A percentile compares a stretch with the other conserved stretches of the same genome.
These are phyloP conservation scores for Trichopus zeylanicus DNA, from an alignment of 116 monocot genomes.

Conservation along the genomic window DNA sequence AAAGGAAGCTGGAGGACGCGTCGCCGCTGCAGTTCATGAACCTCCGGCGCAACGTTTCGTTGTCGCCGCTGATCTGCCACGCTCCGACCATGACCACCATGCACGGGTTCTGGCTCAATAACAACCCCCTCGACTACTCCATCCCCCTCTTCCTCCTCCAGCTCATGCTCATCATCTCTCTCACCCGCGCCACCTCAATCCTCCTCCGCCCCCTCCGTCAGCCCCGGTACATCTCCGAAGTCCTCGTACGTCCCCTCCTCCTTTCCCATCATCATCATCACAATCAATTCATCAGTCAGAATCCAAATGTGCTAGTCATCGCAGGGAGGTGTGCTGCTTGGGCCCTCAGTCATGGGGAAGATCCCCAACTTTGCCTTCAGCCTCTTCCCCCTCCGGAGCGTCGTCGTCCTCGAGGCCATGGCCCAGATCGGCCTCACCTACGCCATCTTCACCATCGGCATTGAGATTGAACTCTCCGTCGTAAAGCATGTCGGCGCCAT, in stretches of 20 bases:
- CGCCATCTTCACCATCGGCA: slow-evolving; percentile 26
- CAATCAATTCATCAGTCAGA: neutral
- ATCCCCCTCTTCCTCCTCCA: slow-evolving; percentile 43
- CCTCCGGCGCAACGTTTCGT: neutral
- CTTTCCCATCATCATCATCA: neutral
- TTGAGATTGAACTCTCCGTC: slow-evolving; percentile 13
- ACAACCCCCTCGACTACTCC: slow-evolving; percentile 16
- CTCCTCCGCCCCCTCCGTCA: slow-evolving; percentile 29
- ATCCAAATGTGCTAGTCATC: neutral
- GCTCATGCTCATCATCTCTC: slow-evolving; percentile 17
- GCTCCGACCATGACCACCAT: slow-evolving; percentile 11
- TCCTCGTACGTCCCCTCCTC: slow-evolving; percentile 14
- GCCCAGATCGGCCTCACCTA: slow-evolving; percentile 29
- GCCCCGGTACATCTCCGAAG: slow-evolving; percentile 36
- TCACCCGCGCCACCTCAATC: slow-evolving; percentile 9
- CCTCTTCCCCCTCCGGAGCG: slow-evolving; percentile 19
- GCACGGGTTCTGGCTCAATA: slow-evolving; percentile 14
- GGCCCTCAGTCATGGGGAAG: slow-evolving; percentile 14
- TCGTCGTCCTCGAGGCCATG: slow-evolving; percentile 20
- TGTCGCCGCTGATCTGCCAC: slow-evolving; percentile 20
- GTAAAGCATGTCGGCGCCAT: slow-evolving; percentile 1
- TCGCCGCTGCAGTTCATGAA: slow-evolving; percentile 7
- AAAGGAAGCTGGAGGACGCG: neutral
- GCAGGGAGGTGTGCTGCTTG: slow-evolving; percentile 8
- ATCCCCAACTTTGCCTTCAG: neutral